A percentile compares a stretch with the other conserved stretches of the same genome.
These are phyloP conservation scores for Paramyrothecium sp. DNA, from an alignment of 2,329 filamentous ascomycete species.

Conservation along the genomic window DNA sequence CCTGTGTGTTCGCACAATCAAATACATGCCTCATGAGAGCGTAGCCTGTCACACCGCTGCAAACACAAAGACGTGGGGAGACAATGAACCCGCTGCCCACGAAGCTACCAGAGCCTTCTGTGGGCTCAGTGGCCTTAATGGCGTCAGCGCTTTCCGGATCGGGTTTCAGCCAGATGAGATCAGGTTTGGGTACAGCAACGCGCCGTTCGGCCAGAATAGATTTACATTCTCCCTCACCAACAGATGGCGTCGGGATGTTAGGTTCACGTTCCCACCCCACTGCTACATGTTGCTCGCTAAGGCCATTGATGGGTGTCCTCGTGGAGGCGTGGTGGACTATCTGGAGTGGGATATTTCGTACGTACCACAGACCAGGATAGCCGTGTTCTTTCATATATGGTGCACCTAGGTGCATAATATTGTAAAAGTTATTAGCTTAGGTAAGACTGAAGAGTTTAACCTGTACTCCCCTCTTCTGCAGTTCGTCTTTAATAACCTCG, in stretches of 20 bases:
- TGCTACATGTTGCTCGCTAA: neutral
- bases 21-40: neutral
- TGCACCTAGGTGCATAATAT: no score
- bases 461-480: no score
- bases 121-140: neutral
- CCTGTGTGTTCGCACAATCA: constrained; percentile 10
- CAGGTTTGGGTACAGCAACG: neutral
- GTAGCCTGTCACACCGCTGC: neutral
- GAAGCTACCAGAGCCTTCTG: neutral
- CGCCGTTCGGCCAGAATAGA: neutral
- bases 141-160: no score
- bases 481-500: no score
- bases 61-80: neutral
- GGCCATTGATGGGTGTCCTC: neutral
- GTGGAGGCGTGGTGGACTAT: neutral
- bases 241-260: neutral
- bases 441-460: no score
- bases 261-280: neutral
- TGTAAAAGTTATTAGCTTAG: no score
- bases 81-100: neutral
- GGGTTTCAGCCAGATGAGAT: neutral
- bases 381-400: no score
- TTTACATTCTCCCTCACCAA: neutral
- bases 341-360: neutral
- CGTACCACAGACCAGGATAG: neutral